These are phyloP conservation scores for Halophytophthora batemanensis DNA, from an alignment of 352 stramenopile genomes.

Conservation along the genomic window DNA sequence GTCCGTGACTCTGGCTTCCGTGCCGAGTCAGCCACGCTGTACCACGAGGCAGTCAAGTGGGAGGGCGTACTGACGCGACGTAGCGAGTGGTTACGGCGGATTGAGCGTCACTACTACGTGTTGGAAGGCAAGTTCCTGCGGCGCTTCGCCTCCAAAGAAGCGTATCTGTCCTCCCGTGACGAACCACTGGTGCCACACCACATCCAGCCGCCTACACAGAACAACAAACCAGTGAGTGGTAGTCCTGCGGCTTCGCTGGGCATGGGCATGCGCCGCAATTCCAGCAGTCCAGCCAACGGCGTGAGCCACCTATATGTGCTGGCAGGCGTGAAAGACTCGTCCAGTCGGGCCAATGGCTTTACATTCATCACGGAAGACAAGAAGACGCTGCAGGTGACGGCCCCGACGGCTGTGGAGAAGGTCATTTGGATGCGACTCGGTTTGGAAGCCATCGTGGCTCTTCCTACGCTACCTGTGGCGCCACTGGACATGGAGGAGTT, in stretches of 20 bases:
- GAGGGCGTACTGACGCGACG: conserved; percentile 76
- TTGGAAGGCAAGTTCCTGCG: conserved; percentile 82
- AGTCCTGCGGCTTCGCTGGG: conserved; percentile 28
- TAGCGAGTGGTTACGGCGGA: conserved; percentile 77
- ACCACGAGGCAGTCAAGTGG: conserved; percentile 83
- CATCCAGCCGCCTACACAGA: conserved; percentile 31
- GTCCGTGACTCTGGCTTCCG: conserved; percentile 41
- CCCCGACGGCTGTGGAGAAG: conserved; percentile 77
- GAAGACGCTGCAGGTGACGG: conserved; percentile 76
- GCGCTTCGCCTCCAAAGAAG: conserved; percentile 81
- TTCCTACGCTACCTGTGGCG: conserved; percentile 72
- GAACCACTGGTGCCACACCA: conserved; percentile 62
- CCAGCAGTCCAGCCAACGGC: conserved; percentile 35
- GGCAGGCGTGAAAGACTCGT: conserved; percentile 83
- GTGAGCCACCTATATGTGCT: conserved; percentile 80
- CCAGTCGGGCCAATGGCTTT: conserved; percentile 73
- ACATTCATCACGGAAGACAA: conserved; percentile 89
- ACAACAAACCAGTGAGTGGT: conserved; percentile 24
- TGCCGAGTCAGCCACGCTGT: conserved; percentile 59
- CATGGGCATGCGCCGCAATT: conserved; percentile 30
- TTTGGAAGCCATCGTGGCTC: conserved; percentile 81
- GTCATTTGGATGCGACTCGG: conserved; percentile 87
- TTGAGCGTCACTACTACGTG: conserved; percentile 87
- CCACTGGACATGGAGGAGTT: conserved; percentile 88
- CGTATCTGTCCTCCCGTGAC: conserved; percentile 74